Conservation (phyloP, 1,139 yeast genomes). For the Pichia norvegensis region DNA sequence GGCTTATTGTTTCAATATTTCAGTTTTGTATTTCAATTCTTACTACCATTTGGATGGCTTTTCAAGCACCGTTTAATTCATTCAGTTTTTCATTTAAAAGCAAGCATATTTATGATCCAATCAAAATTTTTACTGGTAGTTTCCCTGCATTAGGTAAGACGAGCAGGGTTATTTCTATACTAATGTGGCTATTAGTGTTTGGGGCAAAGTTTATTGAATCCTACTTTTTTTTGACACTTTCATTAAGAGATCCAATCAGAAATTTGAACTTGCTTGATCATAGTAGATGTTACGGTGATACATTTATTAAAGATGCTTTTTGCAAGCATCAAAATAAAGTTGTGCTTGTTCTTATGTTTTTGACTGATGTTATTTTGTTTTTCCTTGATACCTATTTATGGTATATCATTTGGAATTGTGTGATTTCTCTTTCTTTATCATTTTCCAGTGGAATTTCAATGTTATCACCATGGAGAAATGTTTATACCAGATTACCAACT, state of each 20-base stretch:
- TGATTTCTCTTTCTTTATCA: conserved; percentile 63
- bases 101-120: conserved; percentile 25
- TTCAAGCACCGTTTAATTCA: conserved; percentile 49
- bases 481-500: conserved; percentile 66
- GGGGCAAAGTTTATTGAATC: conserved; percentile 72
- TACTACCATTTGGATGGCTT: conserved; percentile 54
- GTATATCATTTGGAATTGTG: conserved; percentile 76
- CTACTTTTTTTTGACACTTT: conserved; percentile 69
- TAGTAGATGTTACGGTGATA: conserved; percentile 57
- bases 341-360: conserved; percentile 45
- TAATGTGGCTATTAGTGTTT: conserved; percentile 64
- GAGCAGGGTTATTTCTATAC: conserved; percentile 48
- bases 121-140: conserved; percentile 39
- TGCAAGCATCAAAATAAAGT: conserved; percentile 57
- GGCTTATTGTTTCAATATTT: conserved; percentile 43
- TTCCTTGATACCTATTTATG: conserved; percentile 82
- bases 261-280: conserved; percentile 54
- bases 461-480: conserved; percentile 81
- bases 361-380: conserved; percentile 66
- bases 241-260: conserved; percentile 71
- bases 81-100: conserved; percentile 32
- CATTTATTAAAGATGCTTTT: conserved; percentile 38
- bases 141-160: conserved; percentile 48
- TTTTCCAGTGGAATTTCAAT: conserved; percentile 71
- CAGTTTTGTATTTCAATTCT: conserved; percentile 56